Conservation (phyloP, 257 asterid genomes). For the Ilex aquifolium region DNA sequence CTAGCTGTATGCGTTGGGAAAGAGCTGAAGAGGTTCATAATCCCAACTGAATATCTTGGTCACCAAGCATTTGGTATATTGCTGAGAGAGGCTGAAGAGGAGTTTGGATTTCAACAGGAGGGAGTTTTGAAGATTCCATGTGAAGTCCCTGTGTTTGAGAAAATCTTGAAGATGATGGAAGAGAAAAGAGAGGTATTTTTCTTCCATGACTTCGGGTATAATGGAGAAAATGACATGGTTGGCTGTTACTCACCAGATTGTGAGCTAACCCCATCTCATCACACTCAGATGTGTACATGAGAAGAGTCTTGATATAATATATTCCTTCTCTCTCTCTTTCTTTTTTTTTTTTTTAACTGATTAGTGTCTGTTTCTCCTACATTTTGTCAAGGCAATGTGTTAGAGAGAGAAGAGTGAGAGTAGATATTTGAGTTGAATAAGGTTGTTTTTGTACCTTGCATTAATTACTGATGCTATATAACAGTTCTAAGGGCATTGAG, state of each 20-base stretch:
- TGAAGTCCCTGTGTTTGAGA: conserved; percentile 48
- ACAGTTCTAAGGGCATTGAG: too few species aligned
- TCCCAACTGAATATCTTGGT: conserved; percentile 57
- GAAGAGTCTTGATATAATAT: background rate
- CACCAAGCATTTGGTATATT: conserved; percentile 56
- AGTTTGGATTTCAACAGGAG: conserved; percentile 77
- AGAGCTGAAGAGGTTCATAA: conserved; percentile 60
- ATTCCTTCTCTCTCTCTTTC: background rate
- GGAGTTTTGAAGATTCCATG: conserved; percentile 76
- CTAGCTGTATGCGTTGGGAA: conserved; percentile 63
- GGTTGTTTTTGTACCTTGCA: background rate
- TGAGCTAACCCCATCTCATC: conserved; percentile 19
- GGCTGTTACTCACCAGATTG: conserved; percentile 23
- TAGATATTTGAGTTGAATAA: background rate
- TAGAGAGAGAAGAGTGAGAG: background rate
- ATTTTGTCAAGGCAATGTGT: conserved; percentile 10
- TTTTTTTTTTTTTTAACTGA: background rate
- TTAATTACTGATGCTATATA: conserved; percentile 6
- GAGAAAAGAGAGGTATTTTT: conserved; percentile 25
- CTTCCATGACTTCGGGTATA: conserved; percentile 13
- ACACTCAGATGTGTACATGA: conserved; percentile 45
- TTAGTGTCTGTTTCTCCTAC: background rate
- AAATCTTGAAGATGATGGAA: conserved; percentile 47
- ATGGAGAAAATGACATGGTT: conserved; percentile 11
- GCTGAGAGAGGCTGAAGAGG: conserved; percentile 78